Percentiles rank a stretch among this genome's conserved stretches.
Conservation (phyloP, 2,329 filamentous ascomycete species). For the Orbilia brochopaga region DNA sequence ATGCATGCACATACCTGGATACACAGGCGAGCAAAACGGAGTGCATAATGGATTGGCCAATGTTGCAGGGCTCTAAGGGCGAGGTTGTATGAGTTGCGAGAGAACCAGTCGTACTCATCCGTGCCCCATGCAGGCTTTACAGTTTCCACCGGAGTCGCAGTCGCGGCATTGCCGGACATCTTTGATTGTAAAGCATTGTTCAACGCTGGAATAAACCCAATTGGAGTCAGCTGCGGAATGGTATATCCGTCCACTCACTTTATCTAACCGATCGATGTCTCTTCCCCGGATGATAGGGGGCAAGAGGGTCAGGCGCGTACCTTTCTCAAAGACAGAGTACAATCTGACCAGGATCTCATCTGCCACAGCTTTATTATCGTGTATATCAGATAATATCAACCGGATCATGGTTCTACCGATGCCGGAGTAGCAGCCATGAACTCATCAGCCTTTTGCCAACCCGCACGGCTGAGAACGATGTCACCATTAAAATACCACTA, state of each 20-base stretch:
- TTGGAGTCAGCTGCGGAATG: conserved; percentile 23
- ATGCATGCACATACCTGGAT: conserved; percentile 64
- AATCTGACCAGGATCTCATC: conserved; percentile 37
- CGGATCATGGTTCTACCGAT: conserved; percentile 59
- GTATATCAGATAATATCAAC: conserved; percentile 60
- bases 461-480: neutral
- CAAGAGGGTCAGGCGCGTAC: neutral
- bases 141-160: no score
- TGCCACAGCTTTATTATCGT: conserved; percentile 54
- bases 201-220: conserved; percentile 59
- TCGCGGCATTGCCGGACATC: conserved; percentile 18
- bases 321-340: conserved; percentile 34
- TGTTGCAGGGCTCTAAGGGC: conserved; percentile 65
- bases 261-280: conserved; percentile 25
- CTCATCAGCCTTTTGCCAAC: conserved; percentile 59
- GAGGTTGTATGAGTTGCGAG: conserved; percentile 79
- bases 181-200: conserved; percentile 60
- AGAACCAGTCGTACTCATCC: conserved; percentile 81
- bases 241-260: conserved; percentile 24
- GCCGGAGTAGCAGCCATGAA: conserved; percentile 36
- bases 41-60: conserved; percentile 64
- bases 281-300: conserved; percentile 60
- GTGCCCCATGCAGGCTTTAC: conserved; percentile 62
- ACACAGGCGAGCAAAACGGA: conserved; percentile 65
- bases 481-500: conserved; percentile 63